Base-by-base conservation (phyloP, 2,329 filamentous ascomycete genomes). In the Mariannaea sp. region DNA sequence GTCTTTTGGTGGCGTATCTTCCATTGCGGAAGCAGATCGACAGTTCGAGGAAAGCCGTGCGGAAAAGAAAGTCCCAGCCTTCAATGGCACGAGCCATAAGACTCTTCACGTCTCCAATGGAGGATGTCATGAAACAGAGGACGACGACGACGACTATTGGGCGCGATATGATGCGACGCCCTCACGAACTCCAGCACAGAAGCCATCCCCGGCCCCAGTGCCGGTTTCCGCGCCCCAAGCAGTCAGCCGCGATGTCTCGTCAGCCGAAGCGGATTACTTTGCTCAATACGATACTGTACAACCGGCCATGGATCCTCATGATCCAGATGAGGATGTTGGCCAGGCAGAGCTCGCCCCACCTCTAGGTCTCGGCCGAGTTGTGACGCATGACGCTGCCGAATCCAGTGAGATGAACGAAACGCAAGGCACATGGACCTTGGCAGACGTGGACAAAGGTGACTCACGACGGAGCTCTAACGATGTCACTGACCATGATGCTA, bases 91-190 rank as follows among this genome's bases (percentile, higher is more conserved):
- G 17, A 59, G 44, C 29, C 45, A 59, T 16, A 47, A 41, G 10
- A 35, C 24, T 7, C 29, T 61, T 7, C 48, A 66, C 17, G 52
- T 56, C 35, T 48, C 56, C 16, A 27, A 60, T 12, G 48, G 26
- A 14, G 42, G 49, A 2, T 53, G 56, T 16, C 55, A 57, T 9
- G 65, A 67, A 1, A 74, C 79, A 1, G 82, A 86, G 1, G 84
- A 85, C 0, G 86, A 88, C 17, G 87, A 91, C 56, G 88, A 90
- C 59, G 86, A 86, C 62, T 93, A 93, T 70, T 93, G 89, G 89
- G 87, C 84, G 26, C 82, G 84, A 56, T 92, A 93, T 69, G 88
- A 90, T 68, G 81, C 82, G 20, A 90, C 87, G 4, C 87, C 88
- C 1, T 79, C 80, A 2, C 77, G 80, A 38, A 89, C 86, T 8